A percentile compares a stretch with the other conserved stretches of the same genome.
Evolutionary conservation across 768 basidiomycete genomes (phyloP).

Genomic region (Suillus clintonianus): DNA sequence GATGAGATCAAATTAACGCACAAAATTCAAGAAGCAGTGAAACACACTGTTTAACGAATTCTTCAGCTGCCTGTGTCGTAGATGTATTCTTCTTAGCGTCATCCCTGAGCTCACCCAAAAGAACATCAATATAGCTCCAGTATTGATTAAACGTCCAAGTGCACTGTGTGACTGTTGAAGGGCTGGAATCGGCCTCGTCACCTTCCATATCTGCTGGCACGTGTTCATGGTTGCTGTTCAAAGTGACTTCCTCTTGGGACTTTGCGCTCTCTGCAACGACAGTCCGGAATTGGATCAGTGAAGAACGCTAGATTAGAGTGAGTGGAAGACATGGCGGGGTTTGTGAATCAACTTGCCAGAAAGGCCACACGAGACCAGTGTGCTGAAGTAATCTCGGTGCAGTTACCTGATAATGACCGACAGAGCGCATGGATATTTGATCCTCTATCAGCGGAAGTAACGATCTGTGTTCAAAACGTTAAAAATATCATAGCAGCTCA

Average conservation of each 20-base stretch:
- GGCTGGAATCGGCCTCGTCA: background rate
- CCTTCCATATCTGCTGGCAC: background rate
- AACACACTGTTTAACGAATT: background rate
- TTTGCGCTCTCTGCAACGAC: slow-evolving; percentile 2
- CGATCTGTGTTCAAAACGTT: background rate
- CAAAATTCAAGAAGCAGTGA: background rate
- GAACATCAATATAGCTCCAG: slow-evolving; percentile 2
- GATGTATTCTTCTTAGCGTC: background rate
- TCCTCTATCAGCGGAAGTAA: background rate
- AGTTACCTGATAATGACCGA: background rate
- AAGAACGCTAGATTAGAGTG: background rate
- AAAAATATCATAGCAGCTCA: background rate
- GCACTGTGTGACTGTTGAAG: background rate
- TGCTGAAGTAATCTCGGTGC: slow-evolving; percentile 2
- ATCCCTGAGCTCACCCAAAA: slow-evolving; percentile 5
- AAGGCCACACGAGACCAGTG: slow-evolving; percentile 10
- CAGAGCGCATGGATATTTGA: background rate
- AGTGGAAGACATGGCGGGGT: background rate
- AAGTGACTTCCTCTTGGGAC: background rate
- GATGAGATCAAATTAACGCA: background rate
- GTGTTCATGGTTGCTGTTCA: background rate
- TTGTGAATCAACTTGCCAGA: slow-evolving; percentile 1
- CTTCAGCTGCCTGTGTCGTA: background rate
- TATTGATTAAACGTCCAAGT: slow-evolving; percentile 3
- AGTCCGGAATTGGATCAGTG: background rate